Percentiles rank a stretch among this genome's conserved stretches.
These are phyloP conservation scores for Mycena venus DNA, from an alignment of 768 basidiomycete genomes.

Conservation along the genomic window DNA sequence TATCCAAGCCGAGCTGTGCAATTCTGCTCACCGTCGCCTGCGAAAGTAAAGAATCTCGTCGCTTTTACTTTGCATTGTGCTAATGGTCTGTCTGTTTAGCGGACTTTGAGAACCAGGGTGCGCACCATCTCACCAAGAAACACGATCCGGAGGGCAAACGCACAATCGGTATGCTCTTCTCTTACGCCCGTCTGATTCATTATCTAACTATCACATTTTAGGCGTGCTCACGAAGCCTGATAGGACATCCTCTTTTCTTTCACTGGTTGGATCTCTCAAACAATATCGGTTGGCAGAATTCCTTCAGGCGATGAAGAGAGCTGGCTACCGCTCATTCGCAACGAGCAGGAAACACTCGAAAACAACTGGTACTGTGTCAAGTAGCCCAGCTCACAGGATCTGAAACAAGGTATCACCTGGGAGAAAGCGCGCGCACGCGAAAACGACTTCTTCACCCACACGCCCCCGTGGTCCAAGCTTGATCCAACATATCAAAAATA, in stretches of 20 bases:
- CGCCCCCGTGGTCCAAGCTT: constrained; percentile 67
- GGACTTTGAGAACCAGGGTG: constrained; percentile 87
- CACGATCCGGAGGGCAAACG: constrained; percentile 73
- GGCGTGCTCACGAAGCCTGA: constrained; percentile 87
- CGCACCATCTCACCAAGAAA: constrained; percentile 70
- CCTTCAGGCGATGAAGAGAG: constrained; percentile 63
- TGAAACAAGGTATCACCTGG: constrained; percentile 71
- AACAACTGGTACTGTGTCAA: constrained; percentile 75
- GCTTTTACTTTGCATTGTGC: not conserved
- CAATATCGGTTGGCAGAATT: constrained; percentile 44
- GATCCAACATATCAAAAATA: constrained; percentile 63
- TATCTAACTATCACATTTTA: too few relatives aligned
- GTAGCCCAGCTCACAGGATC: constrained; percentile 64
- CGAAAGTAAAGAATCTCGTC: constrained; percentile 63
- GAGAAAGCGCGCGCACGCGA: constrained; percentile 72
- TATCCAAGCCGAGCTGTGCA: constrained; percentile 71
- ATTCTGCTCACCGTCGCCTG: constrained; percentile 72
- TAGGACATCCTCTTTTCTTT: constrained; percentile 40
- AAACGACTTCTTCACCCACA: constrained; percentile 66
- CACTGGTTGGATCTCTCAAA: not conserved
- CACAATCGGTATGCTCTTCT: constrained; percentile 69
- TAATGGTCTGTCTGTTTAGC: constrained; percentile 54
- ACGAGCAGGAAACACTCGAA: constrained; percentile 62
- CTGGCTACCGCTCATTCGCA: too few relatives aligned
- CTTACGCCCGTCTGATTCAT: not conserved